Base-by-base conservation (phyloP, 768 basidiomycete genomes). In the Favolaschia claudopus region DNA sequence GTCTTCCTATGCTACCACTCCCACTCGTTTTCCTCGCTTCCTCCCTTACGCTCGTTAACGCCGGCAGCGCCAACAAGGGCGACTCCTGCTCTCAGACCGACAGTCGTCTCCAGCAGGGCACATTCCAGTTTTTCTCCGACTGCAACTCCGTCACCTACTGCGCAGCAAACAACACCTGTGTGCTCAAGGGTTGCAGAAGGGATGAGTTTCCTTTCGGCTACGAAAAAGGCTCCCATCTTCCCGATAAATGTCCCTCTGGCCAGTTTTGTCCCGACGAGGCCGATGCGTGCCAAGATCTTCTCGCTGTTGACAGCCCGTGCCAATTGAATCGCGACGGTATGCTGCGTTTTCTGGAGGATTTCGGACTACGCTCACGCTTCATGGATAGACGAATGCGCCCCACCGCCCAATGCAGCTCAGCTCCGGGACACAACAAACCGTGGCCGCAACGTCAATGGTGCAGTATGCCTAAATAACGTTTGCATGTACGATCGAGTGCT, bases 231-330 rank as follows among this genome's bases (percentile, higher is more conserved):
- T 72, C 74, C 6, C 46, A 72, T 34, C 67, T 92, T 19, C 93
- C 93, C 1, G 75, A 79, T 12, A 79, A 84, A 64, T 95, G 93
- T 68, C 69, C 76, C 8, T 63, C 66, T 29, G 88, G 85, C 19
- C 69, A 84, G 67, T 95, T 95, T 72, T 95, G 93, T 72, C 92
- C 92, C 0, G 93, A 95, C 67, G 95, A 95, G 75, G 85, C 84
- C 58, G 86, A 87, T 62, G 76, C 72, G 8, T 96, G 93, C 75
- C 83, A 88, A 67, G 62, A 74, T 6, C 64, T 88, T 31, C 76
- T 91, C 15, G 53, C 82, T 1, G 85, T 92, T 4, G 87, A 81
- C 25, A 88, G 85, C 60, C 69, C 81, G 27, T 95, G 93, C 76
- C 93, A 95, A 73, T 83, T 95, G 58, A 91, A 95, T 69, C 87